Conservation (phyloP, 228 moss, liverwort and hornwort genomes). For the Sphagnum magellanicum region DNA sequence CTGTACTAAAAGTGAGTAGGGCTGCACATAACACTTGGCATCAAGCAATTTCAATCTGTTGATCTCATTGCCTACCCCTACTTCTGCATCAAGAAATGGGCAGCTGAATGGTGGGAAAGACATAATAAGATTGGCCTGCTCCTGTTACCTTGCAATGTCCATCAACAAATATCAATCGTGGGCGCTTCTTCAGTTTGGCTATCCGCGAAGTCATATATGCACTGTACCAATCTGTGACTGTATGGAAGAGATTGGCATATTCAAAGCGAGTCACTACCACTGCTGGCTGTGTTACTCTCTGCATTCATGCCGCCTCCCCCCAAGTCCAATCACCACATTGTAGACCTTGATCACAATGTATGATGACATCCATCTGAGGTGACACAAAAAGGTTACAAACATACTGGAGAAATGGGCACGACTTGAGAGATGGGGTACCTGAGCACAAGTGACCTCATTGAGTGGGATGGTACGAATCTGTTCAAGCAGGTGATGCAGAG, state of each 20-base stretch:
- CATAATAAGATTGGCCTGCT: background rate
- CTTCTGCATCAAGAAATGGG: no score
- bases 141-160: constrained; percentile 81
- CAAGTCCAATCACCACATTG: background rate
- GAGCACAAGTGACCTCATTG: constrained; percentile 45
- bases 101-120: no score
- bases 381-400: background rate
- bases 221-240: constrained; percentile 92
- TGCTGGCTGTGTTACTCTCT: constrained; percentile 77
- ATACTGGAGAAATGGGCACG: background rate
- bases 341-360: background rate
- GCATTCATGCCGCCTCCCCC: constrained; percentile 20
- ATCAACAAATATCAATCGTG: constrained; percentile 67
- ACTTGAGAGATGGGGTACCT: constrained; percentile 16
- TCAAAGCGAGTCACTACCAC: constrained; percentile 82
- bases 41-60: no score
- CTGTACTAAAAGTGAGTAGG: no score
- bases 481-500: constrained; percentile 66
- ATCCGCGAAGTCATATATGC: constrained; percentile 84
- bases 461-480: constrained; percentile 45
- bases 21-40: no score
- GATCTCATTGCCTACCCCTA: no score
- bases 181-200: constrained; percentile 63
- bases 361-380: background rate
- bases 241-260: constrained; percentile 97